phyloP scores from a whole-genome alignment of 148 eudicot genomes.

The Chenopodium quinoa region DNA sequence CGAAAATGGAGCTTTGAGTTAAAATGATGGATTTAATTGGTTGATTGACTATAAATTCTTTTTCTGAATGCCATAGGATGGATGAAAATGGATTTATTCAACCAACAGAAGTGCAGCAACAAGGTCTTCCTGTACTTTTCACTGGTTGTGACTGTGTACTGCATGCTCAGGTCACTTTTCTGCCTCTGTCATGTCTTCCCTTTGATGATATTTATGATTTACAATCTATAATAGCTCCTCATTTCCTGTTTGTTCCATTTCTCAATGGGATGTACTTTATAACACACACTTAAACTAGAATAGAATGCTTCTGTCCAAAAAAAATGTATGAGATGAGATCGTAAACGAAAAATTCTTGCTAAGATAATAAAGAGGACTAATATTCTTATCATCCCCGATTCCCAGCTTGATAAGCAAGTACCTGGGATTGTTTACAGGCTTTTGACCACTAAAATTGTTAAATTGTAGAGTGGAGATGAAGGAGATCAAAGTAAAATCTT shows the following conservation, averaged over 20 bases:
- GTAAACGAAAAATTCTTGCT: neutral
- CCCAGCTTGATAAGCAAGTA: neutral
- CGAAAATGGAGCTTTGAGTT: neutral
- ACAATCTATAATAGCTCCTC: neutral
- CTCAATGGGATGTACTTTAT: neutral
- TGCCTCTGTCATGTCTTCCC: neutral
- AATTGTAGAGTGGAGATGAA: neutral
- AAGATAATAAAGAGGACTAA: neutral
- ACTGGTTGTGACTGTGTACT: conserved; percentile 81
- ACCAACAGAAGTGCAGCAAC: conserved; percentile 81
- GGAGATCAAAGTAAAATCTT: neutral
- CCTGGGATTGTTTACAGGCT: neutral
- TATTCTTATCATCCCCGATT: too few relatives aligned
- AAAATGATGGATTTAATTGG: neutral
- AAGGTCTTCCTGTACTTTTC: conserved; percentile 78
- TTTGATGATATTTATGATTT: too few relatives aligned
- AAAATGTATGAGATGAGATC: neutral
- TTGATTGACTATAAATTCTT: neutral
- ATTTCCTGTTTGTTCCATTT: neutral
- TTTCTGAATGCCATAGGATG: conserved; percentile 45
- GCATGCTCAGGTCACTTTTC: conserved; percentile 83
- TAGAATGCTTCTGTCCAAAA: too few relatives aligned
- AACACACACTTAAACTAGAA: neutral
- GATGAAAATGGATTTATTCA: conserved; percentile 76
- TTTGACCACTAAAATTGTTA: neutral